phyloP scores from a whole-genome alignment of 371 early-diverging fungal species.

The Catenaria anguillulae region DNA sequence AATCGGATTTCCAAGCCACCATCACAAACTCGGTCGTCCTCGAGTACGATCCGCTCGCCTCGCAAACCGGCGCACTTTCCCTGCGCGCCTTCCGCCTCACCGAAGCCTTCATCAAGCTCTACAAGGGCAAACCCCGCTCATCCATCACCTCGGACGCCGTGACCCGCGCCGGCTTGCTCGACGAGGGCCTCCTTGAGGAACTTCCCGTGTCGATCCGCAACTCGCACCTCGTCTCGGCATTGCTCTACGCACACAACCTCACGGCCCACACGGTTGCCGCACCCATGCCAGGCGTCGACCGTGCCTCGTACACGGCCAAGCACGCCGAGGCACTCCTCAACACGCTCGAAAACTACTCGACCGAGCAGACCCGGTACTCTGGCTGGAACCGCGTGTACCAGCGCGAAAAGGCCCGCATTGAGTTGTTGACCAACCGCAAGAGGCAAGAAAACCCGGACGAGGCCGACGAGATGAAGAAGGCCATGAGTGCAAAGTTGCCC shows the following conservation, averaged over 20 bases:
- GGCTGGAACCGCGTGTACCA: slow-evolving; percentile 83
- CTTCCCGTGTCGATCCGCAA: slow-evolving; percentile 74
- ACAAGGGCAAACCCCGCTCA: slow-evolving; percentile 34
- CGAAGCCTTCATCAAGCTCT: slow-evolving; percentile 68
- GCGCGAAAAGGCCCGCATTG: slow-evolving; percentile 48
- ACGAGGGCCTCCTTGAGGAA: slow-evolving; percentile 73
- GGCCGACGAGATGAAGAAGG: slow-evolving; percentile 35
- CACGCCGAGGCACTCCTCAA: slow-evolving; percentile 77
- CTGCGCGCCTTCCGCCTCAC: slow-evolving; percentile 78
- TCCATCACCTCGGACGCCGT: slow-evolving; percentile 17
- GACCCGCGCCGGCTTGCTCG: slow-evolving; percentile 58
- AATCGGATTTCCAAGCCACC: slow-evolving; percentile 76
- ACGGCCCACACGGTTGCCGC: slow-evolving; percentile 30
- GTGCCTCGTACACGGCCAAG: slow-evolving; percentile 68
- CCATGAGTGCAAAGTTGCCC: slow-evolving; percentile 33
- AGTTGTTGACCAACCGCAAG: slow-evolving; percentile 24
- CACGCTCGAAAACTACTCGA: slow-evolving; percentile 73
- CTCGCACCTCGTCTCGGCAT: slow-evolving; percentile 60
- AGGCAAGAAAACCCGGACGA: slow-evolving; percentile 73
- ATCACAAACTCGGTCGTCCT: slow-evolving; percentile 73
- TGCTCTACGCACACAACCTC: slow-evolving; percentile 52
- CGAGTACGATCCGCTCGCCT: slow-evolving; percentile 37
- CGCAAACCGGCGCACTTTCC: slow-evolving; percentile 45
- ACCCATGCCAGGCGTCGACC: slow-evolving; percentile 49
- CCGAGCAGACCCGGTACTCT: slow-evolving; percentile 80